phyloP scores from a whole-genome alignment of 495 filamentous ascomycete genomes.

The Thermochaetoides thermophila region DNA sequence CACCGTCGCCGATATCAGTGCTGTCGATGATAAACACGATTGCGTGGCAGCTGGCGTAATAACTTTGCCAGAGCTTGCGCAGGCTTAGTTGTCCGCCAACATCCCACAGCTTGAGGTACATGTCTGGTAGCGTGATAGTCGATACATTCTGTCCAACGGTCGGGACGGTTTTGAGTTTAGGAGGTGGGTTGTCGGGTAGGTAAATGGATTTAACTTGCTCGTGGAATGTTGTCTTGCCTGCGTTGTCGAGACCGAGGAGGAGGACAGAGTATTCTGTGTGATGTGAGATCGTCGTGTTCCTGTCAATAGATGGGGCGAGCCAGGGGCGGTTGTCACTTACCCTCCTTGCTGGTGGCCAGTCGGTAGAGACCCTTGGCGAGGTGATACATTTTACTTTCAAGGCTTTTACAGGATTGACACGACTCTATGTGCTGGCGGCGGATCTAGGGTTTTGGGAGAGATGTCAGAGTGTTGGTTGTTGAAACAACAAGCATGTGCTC shows the following conservation, averaged over 20 bases:
- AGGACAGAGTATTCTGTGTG: conserved; percentile 85
- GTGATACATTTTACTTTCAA: conserved; percentile 67
- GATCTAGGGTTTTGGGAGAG: too few relatives aligned
- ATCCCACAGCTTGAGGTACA: conserved; percentile 98
- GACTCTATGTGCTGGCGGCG: not conserved
- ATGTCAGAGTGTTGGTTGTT: too few relatives aligned
- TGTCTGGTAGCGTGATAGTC: conserved; percentile 69
- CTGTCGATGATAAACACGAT: conserved; percentile 96
- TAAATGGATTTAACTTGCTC: conserved; percentile 86
- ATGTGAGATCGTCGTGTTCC: conserved; percentile 1
- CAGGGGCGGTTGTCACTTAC: conserved; percentile 22
- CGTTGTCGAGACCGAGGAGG: conserved; percentile 92
- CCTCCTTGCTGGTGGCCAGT: conserved; percentile 90
- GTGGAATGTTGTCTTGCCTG: conserved; percentile 96
- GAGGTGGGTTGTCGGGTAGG: conserved; percentile 45
- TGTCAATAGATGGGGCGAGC: not conserved
- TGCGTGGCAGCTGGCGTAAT: conserved; percentile 85
- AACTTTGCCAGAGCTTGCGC: conserved; percentile 87
- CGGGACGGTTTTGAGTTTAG: conserved; percentile 65
- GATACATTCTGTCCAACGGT: conserved; percentile 96
- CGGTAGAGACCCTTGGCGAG: conserved; percentile 89
- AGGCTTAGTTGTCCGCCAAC: conserved; percentile 84
- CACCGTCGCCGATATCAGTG: conserved; percentile 73
- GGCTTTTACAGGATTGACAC: not conserved
- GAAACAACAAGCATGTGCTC: too few relatives aligned